Conservation (phyloP, 108 stramenopile species). For the Nannochloropsis oceanica region DNA sequence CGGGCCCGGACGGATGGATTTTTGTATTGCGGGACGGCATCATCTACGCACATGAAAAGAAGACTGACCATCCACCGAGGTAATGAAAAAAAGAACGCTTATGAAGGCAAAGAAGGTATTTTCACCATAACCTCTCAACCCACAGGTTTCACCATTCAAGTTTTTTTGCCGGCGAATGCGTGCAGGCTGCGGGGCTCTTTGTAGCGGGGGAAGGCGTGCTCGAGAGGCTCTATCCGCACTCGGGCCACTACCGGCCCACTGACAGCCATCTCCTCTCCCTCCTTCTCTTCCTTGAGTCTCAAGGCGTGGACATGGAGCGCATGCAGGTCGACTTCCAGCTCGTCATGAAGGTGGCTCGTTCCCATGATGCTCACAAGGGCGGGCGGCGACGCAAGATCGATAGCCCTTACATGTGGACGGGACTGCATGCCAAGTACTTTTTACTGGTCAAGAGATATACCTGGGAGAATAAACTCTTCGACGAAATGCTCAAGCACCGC, state of each 20-base stretch:
- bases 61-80: conserved; percentile 32
- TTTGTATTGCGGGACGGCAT: conserved; percentile 64
- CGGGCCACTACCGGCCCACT: conserved; percentile 73
- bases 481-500: not conserved
- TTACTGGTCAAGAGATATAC: not conserved
- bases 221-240: conserved; percentile 67
- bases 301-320: conserved; percentile 51
- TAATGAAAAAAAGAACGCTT: not conserved
- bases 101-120: not conserved
- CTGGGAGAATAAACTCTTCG: not conserved
- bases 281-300: conserved; percentile 56
- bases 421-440: not conserved
- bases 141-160: conserved; percentile 82
- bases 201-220: conserved; percentile 62
- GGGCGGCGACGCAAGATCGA: not conserved
- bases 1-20: conserved; percentile 73
- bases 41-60: conserved; percentile 65
- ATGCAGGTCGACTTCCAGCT: conserved; percentile 76
- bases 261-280: conserved; percentile 70
- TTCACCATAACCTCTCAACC: not conserved
- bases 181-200: conserved; percentile 74
- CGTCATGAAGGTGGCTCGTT: conserved; percentile 60
- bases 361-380: not conserved
- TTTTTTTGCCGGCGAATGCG: conserved; percentile 77
- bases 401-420: not conserved